Percentiles rank a stretch among this genome's conserved stretches.
phyloP scores from a whole-genome alignment of 805 yeast genomes.

The Tetrapisispora iriomotensis region DNA sequence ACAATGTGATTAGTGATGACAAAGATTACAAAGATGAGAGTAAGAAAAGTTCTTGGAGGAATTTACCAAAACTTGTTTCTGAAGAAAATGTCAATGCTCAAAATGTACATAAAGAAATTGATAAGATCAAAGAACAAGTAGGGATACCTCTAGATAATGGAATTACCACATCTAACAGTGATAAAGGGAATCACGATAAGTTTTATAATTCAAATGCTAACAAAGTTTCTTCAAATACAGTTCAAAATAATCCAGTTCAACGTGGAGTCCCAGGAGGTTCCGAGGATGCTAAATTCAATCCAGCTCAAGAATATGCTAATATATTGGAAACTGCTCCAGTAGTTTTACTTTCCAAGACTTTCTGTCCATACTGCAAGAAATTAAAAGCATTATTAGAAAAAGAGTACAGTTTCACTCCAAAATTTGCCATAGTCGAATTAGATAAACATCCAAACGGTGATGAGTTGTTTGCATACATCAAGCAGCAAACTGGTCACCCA shows the following conservation, averaged over 20 bases:
- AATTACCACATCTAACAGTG: background rate
- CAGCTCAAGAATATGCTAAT: constrained; percentile 43
- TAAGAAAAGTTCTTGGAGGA: background rate
- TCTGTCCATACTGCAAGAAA: constrained; percentile 68
- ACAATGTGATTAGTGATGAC: background rate
- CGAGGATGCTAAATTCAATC: constrained; percentile 31
- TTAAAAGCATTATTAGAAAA: constrained; percentile 52
- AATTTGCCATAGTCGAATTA: constrained; percentile 65
- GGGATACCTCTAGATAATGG: too few species aligned
- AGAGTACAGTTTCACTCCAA: constrained; percentile 63
- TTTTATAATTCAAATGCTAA: constrained; percentile 1
- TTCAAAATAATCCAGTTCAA: constrained; percentile 4
- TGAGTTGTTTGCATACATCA: constrained; percentile 65
- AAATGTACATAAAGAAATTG: constrained; percentile 10
- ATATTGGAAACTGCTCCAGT: constrained; percentile 57
- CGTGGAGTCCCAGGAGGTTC: constrained; percentile 8
- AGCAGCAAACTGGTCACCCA: constrained; percentile 56
- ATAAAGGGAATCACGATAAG: constrained; percentile 4
- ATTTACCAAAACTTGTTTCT: too few species aligned
- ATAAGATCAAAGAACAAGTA: constrained; percentile 15
- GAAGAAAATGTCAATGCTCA: background rate
- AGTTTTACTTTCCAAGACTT: constrained; percentile 42
- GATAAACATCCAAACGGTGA: constrained; percentile 72
- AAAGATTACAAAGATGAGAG: too few species aligned
- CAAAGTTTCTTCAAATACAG: background rate